Evolutionary conservation across 116 monocot genomes (phyloP), one percentile per base, ranked within the genome.

Genomic region (Cymodocea nodosa): DNA sequence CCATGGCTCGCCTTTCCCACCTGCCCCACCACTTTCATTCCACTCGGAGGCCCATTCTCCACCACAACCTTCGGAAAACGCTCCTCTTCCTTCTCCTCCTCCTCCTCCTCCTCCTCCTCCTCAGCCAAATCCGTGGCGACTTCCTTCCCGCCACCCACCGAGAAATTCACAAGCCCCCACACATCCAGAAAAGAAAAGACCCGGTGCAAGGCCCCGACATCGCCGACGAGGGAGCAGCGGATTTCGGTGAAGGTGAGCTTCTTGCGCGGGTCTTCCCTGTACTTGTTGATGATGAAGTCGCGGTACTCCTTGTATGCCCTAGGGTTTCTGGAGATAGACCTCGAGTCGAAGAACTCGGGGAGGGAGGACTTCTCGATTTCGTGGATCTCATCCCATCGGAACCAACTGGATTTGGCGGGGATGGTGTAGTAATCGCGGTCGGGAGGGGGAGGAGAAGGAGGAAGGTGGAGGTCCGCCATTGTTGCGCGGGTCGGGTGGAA

Each of bases 301-400:
- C 97, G 87, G 71, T 91, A 97, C 56, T 97, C 91, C 78, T 85
- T 83, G 76, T 97, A 91, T 22, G 87, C 80, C 78, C 84, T 91
- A 40, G 88, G 85, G 76, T 82, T 97, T 52, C 82, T 68, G 24
- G 84, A 81, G 53, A 67, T 50, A 14, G 91, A 80, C 13, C 71
- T 70, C 6, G 81, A 79, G 35, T 85, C 85, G 75, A 97, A 91
- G 78, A 97, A 97, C 70, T 85, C 91, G 62, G 81, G 83, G 23
- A 97, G 56, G 20, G 74, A 71, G 44, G 50, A 59, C 70, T 79
- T 69, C 80, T 91, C 97, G 23, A 74, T 77, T 18, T 90, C 87
- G 65, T 95, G 85, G 65, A 95, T 90, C 72, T 76, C 78, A 62
- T 87, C 90, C 95, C 90, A 95, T 36, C 50, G 72, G 76, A 95